phyloP scores from a whole-genome alignment of 78 protist species.

The Dictyostelium brefeldianum region DNA sequence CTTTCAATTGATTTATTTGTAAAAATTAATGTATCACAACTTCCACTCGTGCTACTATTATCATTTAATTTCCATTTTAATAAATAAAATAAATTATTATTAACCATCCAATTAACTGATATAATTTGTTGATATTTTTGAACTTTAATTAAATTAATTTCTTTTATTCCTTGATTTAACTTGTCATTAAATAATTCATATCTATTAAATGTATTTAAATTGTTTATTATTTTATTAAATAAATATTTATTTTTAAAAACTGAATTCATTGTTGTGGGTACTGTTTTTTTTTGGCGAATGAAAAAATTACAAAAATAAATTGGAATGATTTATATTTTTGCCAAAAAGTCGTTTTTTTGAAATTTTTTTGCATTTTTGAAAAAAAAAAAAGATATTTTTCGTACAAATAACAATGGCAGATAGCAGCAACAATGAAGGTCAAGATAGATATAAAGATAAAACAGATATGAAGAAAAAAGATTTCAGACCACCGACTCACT shows the following conservation, averaged over 20 bases:
- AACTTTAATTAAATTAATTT: background rate
- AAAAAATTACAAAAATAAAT: background rate
- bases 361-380: background rate
- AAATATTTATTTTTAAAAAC: background rate
- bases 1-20: background rate
- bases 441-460: background rate
- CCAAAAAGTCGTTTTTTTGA: background rate
- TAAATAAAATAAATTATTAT: background rate
- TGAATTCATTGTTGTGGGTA: too few species aligned
- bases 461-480: constrained; percentile 5
- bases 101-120: background rate
- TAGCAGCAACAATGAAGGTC: background rate
- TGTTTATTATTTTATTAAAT: background rate
- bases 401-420: background rate
- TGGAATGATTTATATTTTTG: background rate
- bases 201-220: background rate
- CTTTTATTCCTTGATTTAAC: background rate
- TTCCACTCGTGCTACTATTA: background rate
- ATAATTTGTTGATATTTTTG: background rate
- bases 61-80: constrained; percentile 13
- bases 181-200: background rate
- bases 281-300: too few species aligned
- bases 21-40: background rate
- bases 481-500: constrained; percentile 1
- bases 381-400: too few species aligned